Percentiles rank a stretch among this genome's conserved stretches.
Conservation (phyloP, 108 stramenopile genomes). For the Conticribra weissflogii region DNA sequence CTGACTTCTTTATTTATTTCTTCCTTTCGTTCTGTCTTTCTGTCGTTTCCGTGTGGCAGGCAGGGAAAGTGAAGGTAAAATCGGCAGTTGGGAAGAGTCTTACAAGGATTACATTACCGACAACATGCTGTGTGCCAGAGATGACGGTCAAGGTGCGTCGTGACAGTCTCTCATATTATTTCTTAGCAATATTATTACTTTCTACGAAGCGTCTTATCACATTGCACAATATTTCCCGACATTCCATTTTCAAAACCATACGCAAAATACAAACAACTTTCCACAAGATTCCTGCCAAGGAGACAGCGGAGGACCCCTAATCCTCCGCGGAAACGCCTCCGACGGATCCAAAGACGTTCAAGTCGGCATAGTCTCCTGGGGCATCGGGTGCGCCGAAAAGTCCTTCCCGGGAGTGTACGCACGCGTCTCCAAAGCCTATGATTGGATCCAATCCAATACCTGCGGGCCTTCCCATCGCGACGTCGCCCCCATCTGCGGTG, state of each 20-base stretch:
- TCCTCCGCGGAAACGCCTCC: not conserved
- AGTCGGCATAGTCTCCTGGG: not conserved
- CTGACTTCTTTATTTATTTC: too few relatives aligned
- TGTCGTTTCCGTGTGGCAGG: too few relatives aligned
- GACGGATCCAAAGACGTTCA: not conserved
- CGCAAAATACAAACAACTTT: too few relatives aligned
- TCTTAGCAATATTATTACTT: too few relatives aligned
- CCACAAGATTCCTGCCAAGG: slow-evolving; percentile 11
- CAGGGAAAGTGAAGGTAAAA: not conserved
- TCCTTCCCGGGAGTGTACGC: slow-evolving; percentile 20
- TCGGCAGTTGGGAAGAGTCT: not conserved
- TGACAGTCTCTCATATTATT: too few relatives aligned
- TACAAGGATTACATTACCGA: not conserved
- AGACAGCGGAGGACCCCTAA: slow-evolving; percentile 6
- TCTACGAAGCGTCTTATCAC: too few relatives aligned
- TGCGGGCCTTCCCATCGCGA: not conserved
- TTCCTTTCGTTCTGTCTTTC: too few relatives aligned
- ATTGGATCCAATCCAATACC: slow-evolving; percentile 18
- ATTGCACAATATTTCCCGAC: too few relatives aligned
- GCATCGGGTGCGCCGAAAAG: not conserved
- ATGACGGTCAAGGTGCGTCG: too few relatives aligned
- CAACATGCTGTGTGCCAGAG: not conserved
- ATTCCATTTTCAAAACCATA: too few relatives aligned
- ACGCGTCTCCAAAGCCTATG: slow-evolving; percentile 19
- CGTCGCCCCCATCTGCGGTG: not conserved